Percentiles rank a stretch among this genome's conserved stretches.
Evolutionary conservation across 169 alveolate genomes (phyloP).

Genomic region (Amoebophrya sp.): DNA sequence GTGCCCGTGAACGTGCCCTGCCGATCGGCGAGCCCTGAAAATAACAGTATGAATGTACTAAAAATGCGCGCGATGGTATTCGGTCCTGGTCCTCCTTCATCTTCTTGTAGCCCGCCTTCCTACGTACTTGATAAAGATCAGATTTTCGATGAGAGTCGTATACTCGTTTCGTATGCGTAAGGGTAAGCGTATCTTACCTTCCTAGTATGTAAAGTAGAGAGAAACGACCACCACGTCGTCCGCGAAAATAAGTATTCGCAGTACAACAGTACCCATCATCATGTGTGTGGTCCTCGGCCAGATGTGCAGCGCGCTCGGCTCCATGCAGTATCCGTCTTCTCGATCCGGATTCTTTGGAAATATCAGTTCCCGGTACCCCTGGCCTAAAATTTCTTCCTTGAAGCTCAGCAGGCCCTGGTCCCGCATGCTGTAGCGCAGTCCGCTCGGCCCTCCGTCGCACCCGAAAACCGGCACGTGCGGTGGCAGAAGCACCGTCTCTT

Average conservation of each 20-base stretch:
- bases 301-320: neutral
- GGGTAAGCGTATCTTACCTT: too few relatives aligned
- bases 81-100: too few relatives aligned
- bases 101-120: too few relatives aligned
- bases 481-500: neutral
- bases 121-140: too few relatives aligned
- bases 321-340: neutral
- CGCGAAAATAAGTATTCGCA: too few relatives aligned
- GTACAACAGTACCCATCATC: neutral
- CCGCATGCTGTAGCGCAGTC: constrained; percentile 9
- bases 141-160: too few relatives aligned
- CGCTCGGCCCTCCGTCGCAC: constrained; percentile 20
- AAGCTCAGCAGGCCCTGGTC: constrained; percentile 11
- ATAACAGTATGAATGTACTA: neutral
- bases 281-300: neutral
- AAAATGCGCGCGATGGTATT: too few relatives aligned
- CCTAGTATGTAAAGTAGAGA: too few relatives aligned
- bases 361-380: constrained; percentile 10
- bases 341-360: neutral
- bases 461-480: constrained; percentile 7
- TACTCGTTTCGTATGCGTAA: too few relatives aligned
- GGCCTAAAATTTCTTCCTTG: constrained; percentile 15
- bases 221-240: too few relatives aligned
- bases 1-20: constrained; percentile 19
- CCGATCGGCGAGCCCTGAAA: constrained; percentile 8